Evolutionary conservation across 306 rosid genomes (phyloP).

Genomic region (Ammopiptanthus mongolicus): DNA sequence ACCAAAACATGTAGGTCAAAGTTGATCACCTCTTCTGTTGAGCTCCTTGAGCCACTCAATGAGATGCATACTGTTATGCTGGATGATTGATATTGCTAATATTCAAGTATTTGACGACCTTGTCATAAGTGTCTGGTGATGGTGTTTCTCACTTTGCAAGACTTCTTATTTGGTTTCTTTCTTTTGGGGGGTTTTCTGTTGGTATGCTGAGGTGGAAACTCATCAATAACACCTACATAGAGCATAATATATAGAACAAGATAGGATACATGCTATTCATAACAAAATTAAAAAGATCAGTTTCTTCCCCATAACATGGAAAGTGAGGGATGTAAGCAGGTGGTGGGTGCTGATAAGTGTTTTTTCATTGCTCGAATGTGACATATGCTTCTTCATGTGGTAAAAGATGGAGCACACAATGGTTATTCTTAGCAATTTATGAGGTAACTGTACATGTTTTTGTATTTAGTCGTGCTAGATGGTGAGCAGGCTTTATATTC

Average conservation of each 20-base stretch:
- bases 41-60: conserved; percentile 30
- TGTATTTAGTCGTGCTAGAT: conserved; percentile 43
- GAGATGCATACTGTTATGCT: conserved; percentile 25
- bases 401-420: conserved; percentile 94
- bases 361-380: conserved; percentile 86
- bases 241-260: conserved; percentile 28
- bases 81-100: conserved; percentile 35
- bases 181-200: conserved; percentile 22
- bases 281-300: conserved; percentile 44
- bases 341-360: conserved; percentile 80
- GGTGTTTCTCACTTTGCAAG: conserved; percentile 23
- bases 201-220: conserved; percentile 14
- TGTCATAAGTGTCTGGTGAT: conserved; percentile 27
- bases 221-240: neutral
- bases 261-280: conserved; percentile 33
- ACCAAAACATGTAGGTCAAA: conserved; percentile 13
- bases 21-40: conserved; percentile 38
- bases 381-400: conserved; percentile 90
- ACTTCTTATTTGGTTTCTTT: conserved; percentile 20
- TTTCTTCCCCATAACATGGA: conserved; percentile 64
- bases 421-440: conserved; percentile 85
- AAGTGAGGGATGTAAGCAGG: conserved; percentile 91
- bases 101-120: conserved; percentile 27
- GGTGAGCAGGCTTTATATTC: conserved; percentile 56
- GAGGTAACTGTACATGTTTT: conserved; percentile 90